Base-by-base conservation (phyloP, 805 yeast genomes). In the Maudiozyma barnettii region DNA sequence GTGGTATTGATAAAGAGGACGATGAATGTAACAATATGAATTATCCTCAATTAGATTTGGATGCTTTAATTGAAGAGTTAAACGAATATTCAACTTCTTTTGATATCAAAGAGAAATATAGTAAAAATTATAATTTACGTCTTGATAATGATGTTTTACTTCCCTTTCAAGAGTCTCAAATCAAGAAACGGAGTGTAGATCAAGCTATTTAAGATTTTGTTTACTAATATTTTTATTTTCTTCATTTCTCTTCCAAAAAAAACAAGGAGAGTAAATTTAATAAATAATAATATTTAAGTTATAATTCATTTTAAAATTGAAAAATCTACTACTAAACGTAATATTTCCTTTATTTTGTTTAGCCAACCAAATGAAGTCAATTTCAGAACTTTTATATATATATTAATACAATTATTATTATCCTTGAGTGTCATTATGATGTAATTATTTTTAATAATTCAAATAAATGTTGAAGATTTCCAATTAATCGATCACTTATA, bases 1-100 rank as follows among this genome's bases (percentile, higher is more conserved):
- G 67, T 43, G 72, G 73, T 2, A 52, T 68, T 1, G 39, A 53
- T 2, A 59, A 61, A 40, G 51, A 51, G 1, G 72, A 69, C 43
- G 69, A 65, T 42, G 52, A 57, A 41, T 59, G 50, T 38, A 59
- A 60, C 18, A 58, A 56, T 13, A 54, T 55, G 21, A 44, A 43
- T 10, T 63, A 56, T 43, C 67, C 65, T 8, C 39, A 41, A 14
- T 46, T 59, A 5, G 59, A 63, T 45, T 22, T 55, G 5, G 61
- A 57, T 8, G 39, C 49, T n/a, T 33, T 59, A 21, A 44, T 55
- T 3, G 54, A 59, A 4, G 61, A 58, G 20, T 31, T 51, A 20
- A 39, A 51, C 12, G 44, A 29, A 2, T 49, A 51, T 19, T n/a
- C 44, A 13, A 39, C 48, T 0, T 20, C 16, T 3, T 9, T 3